Percentiles rank a stretch among this genome's conserved stretches.
phyloP scores from a whole-genome alignment of 225 moss, liverwort and hornwort genomes.

The Polytrichum commune region DNA sequence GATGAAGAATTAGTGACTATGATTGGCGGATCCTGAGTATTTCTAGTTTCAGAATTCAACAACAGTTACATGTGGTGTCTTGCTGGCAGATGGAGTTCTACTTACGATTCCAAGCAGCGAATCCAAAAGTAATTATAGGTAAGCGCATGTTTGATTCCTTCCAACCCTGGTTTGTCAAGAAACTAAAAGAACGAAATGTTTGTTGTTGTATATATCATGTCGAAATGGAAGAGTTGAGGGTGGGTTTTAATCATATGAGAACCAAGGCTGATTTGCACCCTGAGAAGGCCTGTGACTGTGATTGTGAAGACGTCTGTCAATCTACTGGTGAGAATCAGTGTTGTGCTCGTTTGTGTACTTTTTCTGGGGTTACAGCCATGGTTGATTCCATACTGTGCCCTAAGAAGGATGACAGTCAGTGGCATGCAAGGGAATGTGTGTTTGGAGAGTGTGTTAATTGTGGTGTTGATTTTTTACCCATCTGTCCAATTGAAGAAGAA shows the following conservation, averaged over 20 bases:
- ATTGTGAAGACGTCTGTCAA: background rate
- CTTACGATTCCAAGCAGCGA: too few relatives aligned
- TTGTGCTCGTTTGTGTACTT: background rate
- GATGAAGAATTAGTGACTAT: too few relatives aligned
- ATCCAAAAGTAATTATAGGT: background rate
- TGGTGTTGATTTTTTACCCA: background rate
- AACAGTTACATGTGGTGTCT: too few relatives aligned
- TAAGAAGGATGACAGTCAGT: background rate
- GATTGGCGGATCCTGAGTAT: too few relatives aligned
- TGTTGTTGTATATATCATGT: slow-evolving; percentile 2
- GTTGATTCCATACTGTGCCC: background rate
- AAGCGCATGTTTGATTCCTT: background rate
- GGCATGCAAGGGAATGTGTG: background rate
- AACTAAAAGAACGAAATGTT: background rate
- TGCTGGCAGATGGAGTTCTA: too few relatives aligned
- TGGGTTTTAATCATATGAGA: background rate
- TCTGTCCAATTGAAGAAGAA: slow-evolving; percentile 1
- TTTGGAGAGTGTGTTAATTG: background rate
- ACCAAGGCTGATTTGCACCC: background rate
- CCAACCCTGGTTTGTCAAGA: background rate
- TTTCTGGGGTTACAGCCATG: background rate
- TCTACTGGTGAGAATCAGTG: background rate
- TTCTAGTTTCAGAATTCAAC: too few relatives aligned
- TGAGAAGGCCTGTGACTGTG: background rate
- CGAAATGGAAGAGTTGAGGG: background rate